These are phyloP conservation scores for Nicotiana knightiana DNA, from an alignment of 257 asterid species.

Conservation along the genomic window DNA sequence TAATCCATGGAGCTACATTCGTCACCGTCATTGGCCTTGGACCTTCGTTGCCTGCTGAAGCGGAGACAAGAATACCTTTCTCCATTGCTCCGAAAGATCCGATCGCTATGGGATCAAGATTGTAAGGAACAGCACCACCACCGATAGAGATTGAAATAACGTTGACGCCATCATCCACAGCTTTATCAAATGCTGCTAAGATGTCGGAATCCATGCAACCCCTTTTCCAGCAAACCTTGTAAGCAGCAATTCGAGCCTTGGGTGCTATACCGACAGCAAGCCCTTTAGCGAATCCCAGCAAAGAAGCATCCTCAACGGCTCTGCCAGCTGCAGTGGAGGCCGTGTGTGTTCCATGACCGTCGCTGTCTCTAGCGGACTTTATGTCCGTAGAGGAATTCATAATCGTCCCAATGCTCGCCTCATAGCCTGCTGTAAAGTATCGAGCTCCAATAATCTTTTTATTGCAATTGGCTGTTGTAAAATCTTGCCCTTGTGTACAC, in stretches of 20 bases:
- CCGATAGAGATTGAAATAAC: conserved; percentile 73
- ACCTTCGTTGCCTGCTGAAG: conserved; percentile 87
- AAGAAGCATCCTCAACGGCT: conserved; percentile 58
- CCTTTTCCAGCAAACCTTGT: conserved; percentile 71
- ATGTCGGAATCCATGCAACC: conserved; percentile 88
- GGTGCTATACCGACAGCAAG: conserved; percentile 80
- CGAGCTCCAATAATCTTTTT: conserved; percentile 69
- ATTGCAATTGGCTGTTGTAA: conserved; percentile 51
- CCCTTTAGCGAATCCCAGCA: conserved; percentile 60
- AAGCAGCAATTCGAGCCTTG: conserved; percentile 64
- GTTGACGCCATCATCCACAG: conserved; percentile 83
- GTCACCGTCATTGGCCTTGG: conserved; percentile 61
- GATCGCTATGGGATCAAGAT: conserved; percentile 61
- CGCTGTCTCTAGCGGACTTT: conserved; percentile 56
- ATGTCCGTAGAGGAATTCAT: conserved; percentile 28
- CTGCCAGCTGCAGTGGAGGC: conserved; percentile 90
- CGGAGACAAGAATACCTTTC: conserved; percentile 61
- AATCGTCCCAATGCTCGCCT: conserved; percentile 29
- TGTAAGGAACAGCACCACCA: conserved; percentile 55
- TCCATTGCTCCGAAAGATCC: conserved; percentile 84
- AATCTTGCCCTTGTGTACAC: conserved; percentile 48
- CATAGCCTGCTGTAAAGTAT: conserved; percentile 48
- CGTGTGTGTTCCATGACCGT: conserved; percentile 91
- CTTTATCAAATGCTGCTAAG: conserved; percentile 73
- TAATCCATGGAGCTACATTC: conserved; percentile 84